Conservation (phyloP, 345 rosid species). For the Eucalyptus brandiana region DNA sequence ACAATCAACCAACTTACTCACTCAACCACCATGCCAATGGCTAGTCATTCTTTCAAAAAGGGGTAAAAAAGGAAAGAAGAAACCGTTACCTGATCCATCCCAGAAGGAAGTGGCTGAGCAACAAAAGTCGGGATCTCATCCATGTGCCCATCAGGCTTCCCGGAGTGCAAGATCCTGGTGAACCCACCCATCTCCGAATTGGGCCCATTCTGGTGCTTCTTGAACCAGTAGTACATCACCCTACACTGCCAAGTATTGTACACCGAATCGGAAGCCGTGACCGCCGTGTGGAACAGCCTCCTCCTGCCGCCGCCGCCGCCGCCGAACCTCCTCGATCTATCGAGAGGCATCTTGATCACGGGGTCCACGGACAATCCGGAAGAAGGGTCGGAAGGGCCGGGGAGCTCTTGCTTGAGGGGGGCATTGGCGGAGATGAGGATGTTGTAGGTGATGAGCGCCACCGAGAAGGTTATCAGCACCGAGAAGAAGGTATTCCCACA, state of each 20-base stretch:
- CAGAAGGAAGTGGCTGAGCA: conserved; percentile 87
- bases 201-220: conserved; percentile 49
- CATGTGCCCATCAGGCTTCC: conserved; percentile 75
- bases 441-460: conserved; percentile 90
- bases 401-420: conserved; percentile 76
- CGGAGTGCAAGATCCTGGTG: conserved; percentile 93
- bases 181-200: conserved; percentile 87
- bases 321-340: conserved; percentile 21
- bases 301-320: conserved; percentile 1
- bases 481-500: conserved; percentile 70
- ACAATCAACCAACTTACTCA: neutral
- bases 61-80: neutral
- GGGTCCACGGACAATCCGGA: conserved; percentile 35
- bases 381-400: conserved; percentile 44
- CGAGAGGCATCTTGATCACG: conserved; percentile 62
- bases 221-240: conserved; percentile 97
- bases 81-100: conserved; percentile 74
- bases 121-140: conserved; percentile 97
- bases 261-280: conserved; percentile 89
- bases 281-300: conserved; percentile 92
- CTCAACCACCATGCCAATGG: neutral
- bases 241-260: conserved; percentile 99
- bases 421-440: conserved; percentile 91
- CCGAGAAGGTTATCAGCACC: conserved; percentile 56
- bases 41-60: neutral